A percentile compares a stretch with the other conserved stretches of the same genome.
phyloP scores from a whole-genome alignment of 2,329 filamentous ascomycete species.

The Exophiala sp. region DNA sequence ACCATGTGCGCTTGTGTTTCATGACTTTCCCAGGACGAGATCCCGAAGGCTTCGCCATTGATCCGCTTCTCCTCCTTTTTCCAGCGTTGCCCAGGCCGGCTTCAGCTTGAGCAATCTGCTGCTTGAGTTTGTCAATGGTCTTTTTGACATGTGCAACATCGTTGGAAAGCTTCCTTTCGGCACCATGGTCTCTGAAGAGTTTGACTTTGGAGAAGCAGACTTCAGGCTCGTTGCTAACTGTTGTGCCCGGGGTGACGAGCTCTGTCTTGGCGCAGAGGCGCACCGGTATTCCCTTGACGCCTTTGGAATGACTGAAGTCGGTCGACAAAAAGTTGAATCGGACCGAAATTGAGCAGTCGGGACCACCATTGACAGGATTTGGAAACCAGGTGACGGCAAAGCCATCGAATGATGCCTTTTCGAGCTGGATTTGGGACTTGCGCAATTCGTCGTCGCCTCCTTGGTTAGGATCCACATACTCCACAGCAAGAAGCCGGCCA shows the following conservation, averaged over 20 bases:
- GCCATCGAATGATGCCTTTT: slow-evolving; percentile 82
- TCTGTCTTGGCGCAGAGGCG: slow-evolving; percentile 89
- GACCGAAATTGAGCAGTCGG: slow-evolving; percentile 82
- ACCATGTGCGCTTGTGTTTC: slow-evolving; percentile 94
- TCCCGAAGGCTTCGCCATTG: slow-evolving; percentile 40
- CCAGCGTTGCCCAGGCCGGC: slow-evolving; percentile 58
- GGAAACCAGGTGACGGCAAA: slow-evolving; percentile 90
- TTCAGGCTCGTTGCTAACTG: slow-evolving; percentile 50
- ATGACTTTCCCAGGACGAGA: slow-evolving; percentile 73
- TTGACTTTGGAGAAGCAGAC: slow-evolving; percentile 96
- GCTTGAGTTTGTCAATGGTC: slow-evolving; percentile 91
- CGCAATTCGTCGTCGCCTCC: slow-evolving; percentile 55
- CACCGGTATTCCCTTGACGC: slow-evolving; percentile 95
- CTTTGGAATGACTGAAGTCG: slow-evolving; percentile 97
- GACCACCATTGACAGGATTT: slow-evolving; percentile 56
- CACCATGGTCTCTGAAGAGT: slow-evolving; percentile 91
- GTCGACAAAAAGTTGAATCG: slow-evolving; percentile 98
- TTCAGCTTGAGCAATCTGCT: slow-evolving; percentile 77
- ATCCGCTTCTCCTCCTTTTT: slow-evolving; percentile 59
- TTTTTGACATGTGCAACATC: slow-evolving; percentile 94
- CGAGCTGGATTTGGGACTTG: slow-evolving; percentile 63
- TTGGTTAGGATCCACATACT: slow-evolving; percentile 72
- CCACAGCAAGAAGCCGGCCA: slow-evolving; percentile 88
- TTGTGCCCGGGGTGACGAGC: slow-evolving; percentile 53
- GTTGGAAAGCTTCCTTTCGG: slow-evolving; percentile 90